Evolutionary conservation across 257 asterid genomes (phyloP), one percentile per base, ranked within the genome.

Genomic region (Solanum boliviense): DNA sequence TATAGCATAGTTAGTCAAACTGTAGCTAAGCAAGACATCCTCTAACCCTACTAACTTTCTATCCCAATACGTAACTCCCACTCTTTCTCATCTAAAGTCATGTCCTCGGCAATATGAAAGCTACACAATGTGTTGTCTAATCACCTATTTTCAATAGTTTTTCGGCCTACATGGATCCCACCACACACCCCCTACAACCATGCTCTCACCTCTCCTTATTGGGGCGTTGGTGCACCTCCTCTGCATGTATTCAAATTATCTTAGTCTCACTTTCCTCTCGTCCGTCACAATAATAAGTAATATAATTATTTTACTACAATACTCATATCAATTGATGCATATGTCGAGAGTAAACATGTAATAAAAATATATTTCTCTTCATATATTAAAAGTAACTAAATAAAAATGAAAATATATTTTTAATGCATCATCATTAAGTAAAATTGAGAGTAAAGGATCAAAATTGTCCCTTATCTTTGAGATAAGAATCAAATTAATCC

Each of bases 41-140:
- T 56, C n/a, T 56, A 56, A 56, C 4, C n/a, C 11, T 18, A 56
- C 10, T 56, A 56, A 52, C 62, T 18, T 56, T 56, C 10, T 56
- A 6, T 3, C n/a, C 0, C 0, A 52, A 52, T 52, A 18, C 0
- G 3, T 18, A 52, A 52, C 1, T 0, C 0, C 1, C n/a, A 52
- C 4, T 16, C n/a, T 18, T 52, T 52, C n/a, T 16, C 4, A 18
- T 18, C 4, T 52, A 52, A 52, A 52, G 62, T 18, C 10, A 18
- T 52, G 4, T 52, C 4, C n/a, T 52, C 0, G 0, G 0, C 9
- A 52, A 52, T 52, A 52, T 52, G 9, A 52, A 44, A 11, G 16
- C 13, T 44, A 4, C 52, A 10, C 13, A 41, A 41, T 41, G 48
- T 41, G 13, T 41, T 41, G 48, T 41, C 13, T 41, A 41, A 48